Evolutionary conservation across 345 rosid genomes (phyloP), one percentile per base, ranked within the genome.

Genomic region (Citrus maxima): DNA sequence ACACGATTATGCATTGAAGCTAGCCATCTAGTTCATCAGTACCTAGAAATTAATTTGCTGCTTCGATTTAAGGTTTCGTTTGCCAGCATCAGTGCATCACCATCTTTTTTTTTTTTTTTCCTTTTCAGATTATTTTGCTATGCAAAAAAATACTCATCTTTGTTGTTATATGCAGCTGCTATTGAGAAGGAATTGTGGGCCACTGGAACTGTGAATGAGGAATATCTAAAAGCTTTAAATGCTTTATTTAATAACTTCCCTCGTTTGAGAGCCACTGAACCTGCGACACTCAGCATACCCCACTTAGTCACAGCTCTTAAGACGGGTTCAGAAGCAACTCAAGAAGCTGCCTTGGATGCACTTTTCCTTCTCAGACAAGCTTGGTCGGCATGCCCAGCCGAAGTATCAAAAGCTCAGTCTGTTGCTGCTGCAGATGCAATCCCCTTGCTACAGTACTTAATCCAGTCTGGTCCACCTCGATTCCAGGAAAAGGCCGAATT

Each of bases 391-490:
- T 97, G 99, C 84, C 93, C 98, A 12, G 97, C 98, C 28, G 98
- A 97, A 83, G 94, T 97, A 77, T 97, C 99, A 5, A 92, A 88
- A 80, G 95, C 98, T 70, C 99, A 97, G 51, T 95, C 98, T 19
- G 92, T 94, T 83, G 98, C 98, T 16, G 98, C 99, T 58, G 98
- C 99, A 46, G 99, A 94, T 77, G 98, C 99, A 27, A 97, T 97
- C 80, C 98, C 99, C 16, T 85, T 97, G 84, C 87, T 97, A 70
- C 99, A 97, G 77, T 94, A 90, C 86, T 87, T 94, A 81, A 97
- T 97, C 82, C 99, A 94, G 85, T 94, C 99, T 73, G 99, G 98
- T 74, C 99, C 99, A n/a, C 98, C 99, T 6, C 83, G 99, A 81
- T 97, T 97, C 83, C 99, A 97, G 87, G 99, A 97, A 89, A 97